Base-by-base conservation (phyloP, 2,329 filamentous ascomycete genomes). In the Sporothrix variecibatus region DNA sequence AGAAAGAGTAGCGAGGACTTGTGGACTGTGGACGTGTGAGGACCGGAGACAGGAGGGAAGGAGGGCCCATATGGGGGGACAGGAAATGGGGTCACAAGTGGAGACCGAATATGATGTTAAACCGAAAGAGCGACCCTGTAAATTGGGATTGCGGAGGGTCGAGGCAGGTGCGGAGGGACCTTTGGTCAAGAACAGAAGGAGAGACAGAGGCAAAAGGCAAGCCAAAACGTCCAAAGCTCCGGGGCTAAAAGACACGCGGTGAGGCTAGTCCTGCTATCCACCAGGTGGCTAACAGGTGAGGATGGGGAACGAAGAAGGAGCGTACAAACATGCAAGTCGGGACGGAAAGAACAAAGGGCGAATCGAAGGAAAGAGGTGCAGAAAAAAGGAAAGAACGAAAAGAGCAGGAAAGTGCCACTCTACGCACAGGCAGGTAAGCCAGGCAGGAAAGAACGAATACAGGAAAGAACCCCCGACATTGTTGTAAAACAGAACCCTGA, bases 141-240 rank as follows among this genome's bases (percentile, higher is more conserved):
- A 65, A 72, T 65, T 72, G 70, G 70, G 70, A 65, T 38, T 53
- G 70, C 43, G 70, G 70, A 72, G 70, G 70, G 67, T 51, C 17
- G 67, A 69, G 67, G 67, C 53, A 69, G 67, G 67, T 38, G 46
- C 67, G 46, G 68, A 58, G 68, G 51, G 17, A 38, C 7, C 15
- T 20, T 11, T 34, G 67, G 46, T 53, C 20, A 23, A 40, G 49
- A 28, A 70, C 28, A 53, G 9, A 38, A 53, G 31, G 46, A 43
- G 38, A 62, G 69, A 46, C 53, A 46, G 38, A 60, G 40, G 53
- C 65, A 69, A 51, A 51, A 53, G 34, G 23, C 40, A 67, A 71
- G n/a, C 49, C 68, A 56, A 56, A 58, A 60, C 28, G 49, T 46
- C 69, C 49, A 43, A 71, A 8, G 49, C 69, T 49, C 34, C 43